Conservation (phyloP, 2,329 filamentous ascomycete genomes). For the Cercospora janseana region DNA sequence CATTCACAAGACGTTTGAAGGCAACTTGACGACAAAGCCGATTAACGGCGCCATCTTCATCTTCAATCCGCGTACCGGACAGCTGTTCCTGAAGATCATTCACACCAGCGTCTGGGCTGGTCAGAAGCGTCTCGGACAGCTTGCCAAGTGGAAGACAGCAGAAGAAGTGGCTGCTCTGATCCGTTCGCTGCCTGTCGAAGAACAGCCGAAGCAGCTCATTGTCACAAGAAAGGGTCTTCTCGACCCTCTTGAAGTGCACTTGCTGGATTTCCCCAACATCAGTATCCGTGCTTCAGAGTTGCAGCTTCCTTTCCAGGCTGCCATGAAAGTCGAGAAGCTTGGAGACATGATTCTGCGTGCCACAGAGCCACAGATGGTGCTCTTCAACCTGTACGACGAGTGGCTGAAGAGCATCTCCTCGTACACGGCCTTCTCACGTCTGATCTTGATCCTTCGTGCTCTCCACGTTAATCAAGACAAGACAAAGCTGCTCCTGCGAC, state of each 20-base stretch:
- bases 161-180: slow-evolving; percentile 99
- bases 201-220: slow-evolving; percentile 97
- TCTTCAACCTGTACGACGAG: slow-evolving; percentile 98
- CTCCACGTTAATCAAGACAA: slow-evolving; percentile 98
- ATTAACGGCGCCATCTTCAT: slow-evolving; percentile 99
- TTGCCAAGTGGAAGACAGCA: slow-evolving; percentile 99
- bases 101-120: slow-evolving; percentile 99
- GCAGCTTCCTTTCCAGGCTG: slow-evolving; percentile 96
- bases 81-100: slow-evolving; percentile 98
- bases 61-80: slow-evolving; percentile 97
- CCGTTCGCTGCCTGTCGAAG: slow-evolving; percentile 90
- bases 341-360: slow-evolving; percentile 98
- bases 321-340: slow-evolving; percentile 99
- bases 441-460: slow-evolving; percentile 89
- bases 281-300: slow-evolving; percentile 96
- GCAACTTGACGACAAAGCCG: slow-evolving; percentile 97
- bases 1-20: slow-evolving; percentile 99
- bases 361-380: slow-evolving; percentile 98
- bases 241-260: slow-evolving; percentile 93
- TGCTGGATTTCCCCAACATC: slow-evolving; percentile 98
- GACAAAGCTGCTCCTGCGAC: slow-evolving; percentile 90
- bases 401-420: slow-evolving; percentile 98
- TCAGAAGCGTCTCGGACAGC: slow-evolving; percentile 95
- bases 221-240: slow-evolving; percentile 95
- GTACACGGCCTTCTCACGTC: slow-evolving; percentile 94